Base-by-base conservation (phyloP, 2,329 filamentous ascomycete species). In the Aspergillus awamori region DNA sequence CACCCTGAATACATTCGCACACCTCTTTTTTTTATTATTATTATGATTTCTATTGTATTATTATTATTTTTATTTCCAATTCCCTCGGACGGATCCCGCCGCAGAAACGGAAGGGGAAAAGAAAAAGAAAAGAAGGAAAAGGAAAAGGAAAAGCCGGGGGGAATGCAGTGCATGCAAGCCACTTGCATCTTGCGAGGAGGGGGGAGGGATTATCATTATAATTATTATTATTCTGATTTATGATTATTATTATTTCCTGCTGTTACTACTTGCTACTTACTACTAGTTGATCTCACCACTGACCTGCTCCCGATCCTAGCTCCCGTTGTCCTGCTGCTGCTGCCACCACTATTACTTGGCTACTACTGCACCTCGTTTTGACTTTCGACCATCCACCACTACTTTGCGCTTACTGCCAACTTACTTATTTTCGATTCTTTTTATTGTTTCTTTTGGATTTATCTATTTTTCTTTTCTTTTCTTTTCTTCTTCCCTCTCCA, bases 261-360 rank as follows among this genome's bases (percentile, higher is more conserved):
- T 5, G 24, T 28, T 30, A 26, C 24, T 36, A 30, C 26, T 49
- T 26, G 47, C 33, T 36, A 36, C 33, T 13, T 36, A 36, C 33
- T 15, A 36, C 33, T 36, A 36, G 33, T 49, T 15, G 20, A 49
- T 49, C 47, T 28, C 52, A 54, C 36, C 36, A 54, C 52, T 54
- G 39, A 54, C 52, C 36, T 54, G 24, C 13, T 26, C 47, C 47
- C 47, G 39, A 54, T 43, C 39, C 39, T 54, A 54, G 52, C 36
- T 43, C 52, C 52, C 39, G 52, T 43, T 54, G 39, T 39, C 36
- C 15, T 53, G n/a, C 49, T 54, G 52, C 52, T 36, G 26, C 51
- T 24, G 24, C 36, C 5, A 7, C 36, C 5, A 0, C 8, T 30
- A 30, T 10, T 30, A 30, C 28, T 30, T 30, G 10, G 28, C 33